Evolutionary conservation across 331 rosid genomes (phyloP), one percentile per base, ranked within the genome.

Genomic region (Telfairia occidentalis): DNA sequence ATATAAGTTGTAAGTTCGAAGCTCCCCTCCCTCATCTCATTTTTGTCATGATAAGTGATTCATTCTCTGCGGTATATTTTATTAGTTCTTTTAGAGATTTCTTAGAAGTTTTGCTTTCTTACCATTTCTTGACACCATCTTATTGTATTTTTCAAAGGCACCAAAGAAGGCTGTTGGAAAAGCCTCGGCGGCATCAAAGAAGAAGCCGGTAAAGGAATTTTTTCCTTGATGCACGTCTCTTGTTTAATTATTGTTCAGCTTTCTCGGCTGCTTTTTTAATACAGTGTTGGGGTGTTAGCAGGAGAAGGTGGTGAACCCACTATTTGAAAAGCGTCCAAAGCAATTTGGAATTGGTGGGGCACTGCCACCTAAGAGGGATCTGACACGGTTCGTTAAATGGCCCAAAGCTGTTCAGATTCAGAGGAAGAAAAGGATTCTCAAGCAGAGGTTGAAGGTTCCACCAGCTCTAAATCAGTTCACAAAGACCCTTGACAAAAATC

Each of bases 331-430:
- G 83, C 92, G 94, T 9, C 91, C 97, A 0, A 92, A 92, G 79
- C 97, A 92, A 75, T 92, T 92, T 19, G 96, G 97, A 7, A 92
- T 92, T n/a, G 97, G 97, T 19, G 97, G 97, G 0, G 96, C 94
- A 6, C 75, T 92, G 83, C 97, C 96, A 0, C 97, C 97, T 0
- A 92, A 92, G 96, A 87, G 97, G n/a, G 97, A 92, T 78, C 77
- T 92, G 9, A 85, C 88, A 0, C 71, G 96, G 9, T 92, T 92
- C 58, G 97, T 92, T 5, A 92, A 92, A 18, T 92, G 97, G 97
- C 96, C 97, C 1, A 90, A 89, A 75, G 80, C 76, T 34, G 97
- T 92, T 21, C 96, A 88, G 55, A 71, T 92, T 45, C 97, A 92
- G 80, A 79, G 97, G 84, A 92, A 92, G 81, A 89, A 87, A 78